phyloP scores from a whole-genome alignment of 2,329 filamentous ascomycete genomes.

The Zelopaecilomyces penicillatus region DNA sequence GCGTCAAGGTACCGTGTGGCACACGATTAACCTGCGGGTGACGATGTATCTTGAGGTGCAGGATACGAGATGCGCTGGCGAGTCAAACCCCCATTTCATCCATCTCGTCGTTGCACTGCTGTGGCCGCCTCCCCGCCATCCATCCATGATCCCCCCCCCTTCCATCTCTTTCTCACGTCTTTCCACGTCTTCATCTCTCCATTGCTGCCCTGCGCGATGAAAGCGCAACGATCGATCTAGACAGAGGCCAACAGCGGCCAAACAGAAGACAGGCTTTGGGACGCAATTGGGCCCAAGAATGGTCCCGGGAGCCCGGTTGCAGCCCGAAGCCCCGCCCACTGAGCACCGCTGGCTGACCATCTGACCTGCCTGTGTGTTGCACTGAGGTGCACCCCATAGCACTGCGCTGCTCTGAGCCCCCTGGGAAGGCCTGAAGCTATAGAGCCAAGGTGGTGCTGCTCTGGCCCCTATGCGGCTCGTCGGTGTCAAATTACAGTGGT shows the following conservation, averaged over 20 bases:
- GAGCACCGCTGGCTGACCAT: constrained; percentile 6
- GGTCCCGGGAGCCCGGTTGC: constrained; percentile 3
- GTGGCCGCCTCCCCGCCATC: constrained; percentile 1
- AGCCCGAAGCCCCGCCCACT: constrained; percentile 7
- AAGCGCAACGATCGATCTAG: constrained; percentile 2
- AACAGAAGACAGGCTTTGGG: neutral
- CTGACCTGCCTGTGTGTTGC: neutral
- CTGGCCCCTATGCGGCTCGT: too few species aligned
- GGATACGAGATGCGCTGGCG: too few species aligned
- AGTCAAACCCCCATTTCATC: neutral
- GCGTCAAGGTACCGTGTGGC: too few species aligned
- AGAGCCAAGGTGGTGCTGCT: too few species aligned
- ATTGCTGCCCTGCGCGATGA: neutral
- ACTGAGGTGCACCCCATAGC: too few species aligned
- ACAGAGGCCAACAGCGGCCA: neutral
- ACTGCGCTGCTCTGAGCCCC: too few species aligned
- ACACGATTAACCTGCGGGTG: too few species aligned
- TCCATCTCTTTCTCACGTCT: neutral
- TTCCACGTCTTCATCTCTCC: too few species aligned
- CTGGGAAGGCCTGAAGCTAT: too few species aligned
- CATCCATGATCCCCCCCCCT: neutral
- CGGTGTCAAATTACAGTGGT: too few species aligned
- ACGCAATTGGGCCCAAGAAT: constrained; percentile 7
- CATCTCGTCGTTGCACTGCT: constrained; percentile 5
- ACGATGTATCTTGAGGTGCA: too few species aligned